Percentiles rank a stretch among this genome's conserved stretches.
These are phyloP conservation scores for Trichosporon inkin DNA, from an alignment of 1,284 basidiomycete species.

Conservation along the genomic window DNA sequence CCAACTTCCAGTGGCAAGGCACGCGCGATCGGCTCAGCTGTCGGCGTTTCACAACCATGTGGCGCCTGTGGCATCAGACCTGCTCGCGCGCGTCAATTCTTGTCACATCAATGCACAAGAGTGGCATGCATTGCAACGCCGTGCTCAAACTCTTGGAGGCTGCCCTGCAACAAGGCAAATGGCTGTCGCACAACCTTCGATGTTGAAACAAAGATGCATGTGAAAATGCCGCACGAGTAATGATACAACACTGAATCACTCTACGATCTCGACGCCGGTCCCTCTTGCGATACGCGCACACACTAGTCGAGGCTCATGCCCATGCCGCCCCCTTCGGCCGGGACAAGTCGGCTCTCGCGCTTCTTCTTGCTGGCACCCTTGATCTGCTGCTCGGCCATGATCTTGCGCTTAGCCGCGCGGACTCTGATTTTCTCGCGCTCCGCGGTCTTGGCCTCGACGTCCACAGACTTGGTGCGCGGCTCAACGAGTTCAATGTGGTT, in stretches of 20 bases:
- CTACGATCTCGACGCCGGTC: slow-evolving; percentile 4
- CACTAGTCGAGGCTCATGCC: slow-evolving; percentile 42
- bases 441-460: slow-evolving; percentile 38
- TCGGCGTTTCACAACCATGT: slow-evolving; percentile 12
- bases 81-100: background rate
- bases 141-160: background rate
- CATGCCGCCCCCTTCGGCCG: slow-evolving; percentile 51
- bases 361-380: slow-evolving; percentile 56
- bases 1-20: slow-evolving; percentile 13
- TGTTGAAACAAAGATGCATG: slow-evolving; percentile 3
- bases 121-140: too few relatives aligned
- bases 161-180: background rate
- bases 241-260: slow-evolving; percentile 4
- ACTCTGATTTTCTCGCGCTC: slow-evolving; percentile 76
- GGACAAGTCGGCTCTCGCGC: slow-evolving; percentile 62
- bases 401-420: slow-evolving; percentile 58
- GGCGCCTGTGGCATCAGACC: background rate
- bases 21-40: background rate
- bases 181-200: slow-evolving; percentile 1
- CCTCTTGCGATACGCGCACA: slow-evolving; percentile 37
- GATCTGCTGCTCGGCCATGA: slow-evolving; percentile 42
- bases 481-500: slow-evolving; percentile 64
- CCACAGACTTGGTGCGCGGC: slow-evolving; percentile 55
- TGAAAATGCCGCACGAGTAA: background rate
- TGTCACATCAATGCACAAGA: background rate